Conservation (phyloP, 192 early-diverging fungal genomes). For the Radiomyces spectabilis region DNA sequence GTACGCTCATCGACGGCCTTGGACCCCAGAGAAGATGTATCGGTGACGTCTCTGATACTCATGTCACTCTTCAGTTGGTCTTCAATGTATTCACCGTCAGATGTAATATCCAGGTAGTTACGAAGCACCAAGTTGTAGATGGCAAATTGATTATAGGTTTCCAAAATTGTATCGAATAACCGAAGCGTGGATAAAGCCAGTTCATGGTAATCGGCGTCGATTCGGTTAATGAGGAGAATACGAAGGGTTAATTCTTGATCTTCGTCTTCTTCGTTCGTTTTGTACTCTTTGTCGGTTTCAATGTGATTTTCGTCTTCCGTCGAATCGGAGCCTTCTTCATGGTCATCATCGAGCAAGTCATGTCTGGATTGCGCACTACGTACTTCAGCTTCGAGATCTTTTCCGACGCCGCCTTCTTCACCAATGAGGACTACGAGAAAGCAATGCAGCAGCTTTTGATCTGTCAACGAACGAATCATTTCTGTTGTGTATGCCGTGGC, state of each 20-base stretch:
- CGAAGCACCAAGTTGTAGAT: constrained; percentile 47
- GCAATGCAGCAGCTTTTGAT: constrained; percentile 23
- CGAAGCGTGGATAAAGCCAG: constrained; percentile 47
- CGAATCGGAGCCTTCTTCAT: not conserved
- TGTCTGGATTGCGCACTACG: not conserved
- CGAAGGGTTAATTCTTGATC: constrained; percentile 30
- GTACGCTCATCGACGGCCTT: not conserved
- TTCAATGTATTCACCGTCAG: constrained; percentile 22
- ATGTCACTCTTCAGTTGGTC: constrained; percentile 3
- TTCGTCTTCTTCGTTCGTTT: constrained; percentile 1
- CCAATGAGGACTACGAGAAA: constrained; percentile 25
- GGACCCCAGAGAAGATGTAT: constrained; percentile 12
- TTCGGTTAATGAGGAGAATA: constrained; percentile 31
- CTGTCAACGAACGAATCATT: constrained; percentile 30
- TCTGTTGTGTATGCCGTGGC: constrained; percentile 30
- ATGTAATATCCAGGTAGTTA: constrained; percentile 37
- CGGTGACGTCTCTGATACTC: constrained; percentile 6
- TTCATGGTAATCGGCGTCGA: constrained; percentile 25
- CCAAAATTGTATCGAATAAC: constrained; percentile 52
- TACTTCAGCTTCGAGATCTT: constrained; percentile 28
- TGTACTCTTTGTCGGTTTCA: not conserved
- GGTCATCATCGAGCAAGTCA: constrained; percentile 9
- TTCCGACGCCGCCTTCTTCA: constrained; percentile 29
- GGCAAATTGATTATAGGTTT: constrained; percentile 55
- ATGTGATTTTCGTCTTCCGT: not conserved